Percentiles rank a stretch among this genome's conserved stretches.
Conservation (phyloP, 2,329 filamentous ascomycete species). For the Sarocladiaceae sp. region DNA sequence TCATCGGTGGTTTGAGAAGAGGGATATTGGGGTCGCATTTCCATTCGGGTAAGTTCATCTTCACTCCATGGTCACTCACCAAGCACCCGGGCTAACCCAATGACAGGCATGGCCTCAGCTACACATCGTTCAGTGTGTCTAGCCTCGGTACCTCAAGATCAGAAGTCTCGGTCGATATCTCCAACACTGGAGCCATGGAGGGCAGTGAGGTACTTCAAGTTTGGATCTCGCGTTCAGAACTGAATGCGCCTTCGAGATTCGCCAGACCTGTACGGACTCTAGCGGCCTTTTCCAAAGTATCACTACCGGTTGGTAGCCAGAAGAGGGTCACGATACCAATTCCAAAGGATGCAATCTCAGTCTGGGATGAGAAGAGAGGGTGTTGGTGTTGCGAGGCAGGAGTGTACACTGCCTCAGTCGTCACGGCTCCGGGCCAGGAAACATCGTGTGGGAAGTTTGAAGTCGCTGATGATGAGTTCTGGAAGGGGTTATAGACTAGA, state of each 20-base stretch:
- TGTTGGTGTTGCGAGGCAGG: background rate
- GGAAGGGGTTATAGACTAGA: no score
- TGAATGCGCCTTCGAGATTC: background rate
- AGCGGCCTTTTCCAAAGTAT: background rate
- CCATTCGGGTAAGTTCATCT: conserved; percentile 55
- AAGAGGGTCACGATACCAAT: background rate
- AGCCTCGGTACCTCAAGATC: background rate
- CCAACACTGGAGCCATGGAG: background rate
- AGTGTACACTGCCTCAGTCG: background rate
- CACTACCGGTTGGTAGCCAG: background rate
- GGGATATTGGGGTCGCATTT: conserved; percentile 45
- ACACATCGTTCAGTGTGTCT: background rate
- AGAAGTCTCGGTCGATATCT: background rate
- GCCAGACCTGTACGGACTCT: background rate
- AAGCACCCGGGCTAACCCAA: background rate
- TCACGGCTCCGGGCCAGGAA: background rate
- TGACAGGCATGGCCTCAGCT: background rate
- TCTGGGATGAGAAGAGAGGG: background rate
- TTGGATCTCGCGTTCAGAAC: background rate
- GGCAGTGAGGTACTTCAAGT: background rate
- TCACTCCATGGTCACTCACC: background rate
- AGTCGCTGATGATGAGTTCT: background rate
- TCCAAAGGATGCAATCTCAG: background rate
- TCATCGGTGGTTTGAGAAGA: conserved; percentile 63
- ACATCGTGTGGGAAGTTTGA: background rate